These are phyloP conservation scores for Corynespora cassiicola DNA, from an alignment of 2,329 filamentous ascomycete genomes.

Conservation along the genomic window DNA sequence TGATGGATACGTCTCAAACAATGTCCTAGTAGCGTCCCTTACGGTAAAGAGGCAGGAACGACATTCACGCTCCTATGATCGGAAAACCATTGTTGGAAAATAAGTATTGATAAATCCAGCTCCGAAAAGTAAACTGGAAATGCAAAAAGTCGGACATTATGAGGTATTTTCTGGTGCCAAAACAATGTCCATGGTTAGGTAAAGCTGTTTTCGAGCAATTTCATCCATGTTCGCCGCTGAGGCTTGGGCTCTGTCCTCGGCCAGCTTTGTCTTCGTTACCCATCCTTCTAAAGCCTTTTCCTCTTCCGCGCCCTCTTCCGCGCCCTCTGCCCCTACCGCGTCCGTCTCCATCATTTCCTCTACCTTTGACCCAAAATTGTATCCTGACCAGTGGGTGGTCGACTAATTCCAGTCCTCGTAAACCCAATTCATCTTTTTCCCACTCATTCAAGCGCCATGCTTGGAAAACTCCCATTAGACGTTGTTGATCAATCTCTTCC, in stretches of 20 bases:
- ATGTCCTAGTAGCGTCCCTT: too few relatives aligned
- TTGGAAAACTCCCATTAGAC: slow-evolving; percentile 70
- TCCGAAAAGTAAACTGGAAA: too few relatives aligned
- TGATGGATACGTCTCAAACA: too few relatives aligned
- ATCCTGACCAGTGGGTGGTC: slow-evolving; percentile 61
- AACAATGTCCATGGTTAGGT: too few relatives aligned
- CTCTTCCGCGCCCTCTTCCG: slow-evolving; percentile 19
- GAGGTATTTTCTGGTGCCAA: too few relatives aligned
- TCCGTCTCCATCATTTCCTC: slow-evolving; percentile 25
- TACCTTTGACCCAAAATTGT: slow-evolving; percentile 44
- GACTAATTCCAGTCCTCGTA: slow-evolving; percentile 68
- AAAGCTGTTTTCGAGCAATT: too few relatives aligned
- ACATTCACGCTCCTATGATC: too few relatives aligned
- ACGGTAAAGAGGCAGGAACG: too few relatives aligned
- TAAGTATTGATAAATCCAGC: too few relatives aligned
- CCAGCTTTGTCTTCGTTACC: slow-evolving; percentile 15
- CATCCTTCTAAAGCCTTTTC: slow-evolving; percentile 11
- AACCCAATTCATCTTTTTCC: slow-evolving; percentile 62
- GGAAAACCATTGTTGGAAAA: too few relatives aligned
- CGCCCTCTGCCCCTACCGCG: slow-evolving; percentile 28
- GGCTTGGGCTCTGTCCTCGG: slow-evolving; percentile 2
- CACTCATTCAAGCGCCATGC: slow-evolving; percentile 68
- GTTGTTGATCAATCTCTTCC: slow-evolving; percentile 44
- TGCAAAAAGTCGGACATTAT: too few relatives aligned
- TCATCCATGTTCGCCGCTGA: too few relatives aligned